Percentiles rank a stretch among this genome's conserved stretches.
Evolutionary conservation across 768 basidiomycete genomes (phyloP).

Genomic region (Mycena olivaceomarginata): DNA sequence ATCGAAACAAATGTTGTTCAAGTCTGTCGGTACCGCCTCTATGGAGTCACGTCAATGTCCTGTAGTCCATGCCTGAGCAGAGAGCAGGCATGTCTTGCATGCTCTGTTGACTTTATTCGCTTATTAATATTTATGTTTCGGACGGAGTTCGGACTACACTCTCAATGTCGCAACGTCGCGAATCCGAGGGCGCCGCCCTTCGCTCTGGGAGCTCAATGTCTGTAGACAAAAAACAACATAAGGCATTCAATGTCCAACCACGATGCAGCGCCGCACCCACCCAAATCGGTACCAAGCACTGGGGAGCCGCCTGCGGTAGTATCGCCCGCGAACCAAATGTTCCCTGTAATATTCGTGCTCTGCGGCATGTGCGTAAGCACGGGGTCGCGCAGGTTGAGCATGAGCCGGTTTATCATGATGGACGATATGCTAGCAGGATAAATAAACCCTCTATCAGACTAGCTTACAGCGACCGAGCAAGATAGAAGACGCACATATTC

Average conservation of each 20-base stretch:
- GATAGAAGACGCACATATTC: conserved; percentile 24
- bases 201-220: conserved; percentile 8
- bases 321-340: no score
- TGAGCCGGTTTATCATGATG: conserved; percentile 33
- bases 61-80: no score
- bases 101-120: no score
- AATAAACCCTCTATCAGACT: background rate
- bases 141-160: background rate
- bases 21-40: no score
- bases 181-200: background rate
- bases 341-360: no score
- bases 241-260: background rate
- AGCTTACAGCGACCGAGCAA: background rate
- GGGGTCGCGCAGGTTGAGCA: conserved; percentile 40
- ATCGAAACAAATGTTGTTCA: no score
- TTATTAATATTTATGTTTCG: background rate
- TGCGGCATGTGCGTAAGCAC: conserved; percentile 7
- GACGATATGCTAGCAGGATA: conserved; percentile 25
- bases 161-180: conserved; percentile 3
- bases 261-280: background rate
- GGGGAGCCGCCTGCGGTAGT: background rate
- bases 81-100: no score
- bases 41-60: no score
- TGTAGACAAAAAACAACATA: background rate
- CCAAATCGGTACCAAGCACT: conserved; percentile 5